Evolutionary conservation across 805 yeast genomes (phyloP), one percentile per base, ranked within the genome.

Genomic region (Suhomyces xylopsoci): DNA sequence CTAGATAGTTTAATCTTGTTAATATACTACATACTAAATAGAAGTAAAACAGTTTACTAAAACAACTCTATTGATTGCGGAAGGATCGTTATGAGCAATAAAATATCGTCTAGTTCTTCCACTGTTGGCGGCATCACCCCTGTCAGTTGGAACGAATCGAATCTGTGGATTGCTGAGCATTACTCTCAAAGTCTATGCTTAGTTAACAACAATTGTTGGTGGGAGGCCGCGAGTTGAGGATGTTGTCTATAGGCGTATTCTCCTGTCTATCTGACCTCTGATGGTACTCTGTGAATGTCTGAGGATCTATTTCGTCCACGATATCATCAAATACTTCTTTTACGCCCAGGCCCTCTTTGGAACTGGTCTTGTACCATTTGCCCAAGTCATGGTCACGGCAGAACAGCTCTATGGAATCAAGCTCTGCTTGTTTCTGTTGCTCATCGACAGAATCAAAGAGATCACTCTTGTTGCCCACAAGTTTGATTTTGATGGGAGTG

Each of bases 381-480:
- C 45, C 54, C 22, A 64, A 58, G 38, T 34, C 54, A 26, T 45
- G 60, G 30, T 59, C 68, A 10, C 47, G 4, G 45, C 65, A 56
- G 47, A 45, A 57, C 56, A 66, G 54, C 15, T 55, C 41, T 5
- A 64, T 59, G 20, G 52, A 55, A 7, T 46, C 47, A 3, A 62
- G 42, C 17, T 20, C 30, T 5, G n/a, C 46, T 32, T 15, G 51
- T 34, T 54, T 52, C 24, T 55, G 59, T 9, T 52, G 57, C 3
- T 28, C 53, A 9, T 30, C 55, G 19, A 10, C 45, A 3, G 32
- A 49, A n/a, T 45, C 66, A 63, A 77, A 65, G 46, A 91, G 67
- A 68, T 94, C 99, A 3, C 71, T 60, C 69, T 94, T 94, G 68
- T 90, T 94, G 0, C 98, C 99, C 3, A 93, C 88, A 8, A 94